phyloP scores from a whole-genome alignment of 805 yeast species.

The Hanseniaspora mollemarum region DNA sequence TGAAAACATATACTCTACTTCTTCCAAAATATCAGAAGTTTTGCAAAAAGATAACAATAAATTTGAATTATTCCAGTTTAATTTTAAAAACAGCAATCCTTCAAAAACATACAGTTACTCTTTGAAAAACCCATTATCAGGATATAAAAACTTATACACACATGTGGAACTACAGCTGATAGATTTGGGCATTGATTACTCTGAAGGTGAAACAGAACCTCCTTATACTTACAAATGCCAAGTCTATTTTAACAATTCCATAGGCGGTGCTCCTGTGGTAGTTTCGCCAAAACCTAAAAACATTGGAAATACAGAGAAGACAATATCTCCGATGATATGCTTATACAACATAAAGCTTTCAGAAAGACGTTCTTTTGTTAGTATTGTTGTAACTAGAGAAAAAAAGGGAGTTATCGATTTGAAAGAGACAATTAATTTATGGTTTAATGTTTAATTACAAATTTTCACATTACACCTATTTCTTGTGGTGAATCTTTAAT shows the following conservation, averaged over 20 bases:
- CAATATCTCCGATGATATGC: neutral
- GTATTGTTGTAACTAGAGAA: constrained; percentile 7
- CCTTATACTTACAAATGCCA: constrained; percentile 7
- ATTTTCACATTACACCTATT: neutral
- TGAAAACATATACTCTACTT: neutral
- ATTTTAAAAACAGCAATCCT: neutral
- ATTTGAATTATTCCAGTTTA: neutral
- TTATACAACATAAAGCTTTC: constrained; percentile 11
- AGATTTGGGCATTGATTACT: neutral
- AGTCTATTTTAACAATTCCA: constrained; percentile 7
- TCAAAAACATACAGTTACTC: constrained; percentile 6
- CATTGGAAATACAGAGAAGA: neutral
- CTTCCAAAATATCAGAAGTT: neutral
- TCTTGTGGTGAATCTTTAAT: neutral
- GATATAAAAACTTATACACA: constrained; percentile 4
- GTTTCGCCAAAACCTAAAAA: constrained; percentile 1
- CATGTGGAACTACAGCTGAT: neutral
- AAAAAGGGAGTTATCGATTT: neutral
- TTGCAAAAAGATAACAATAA: neutral
- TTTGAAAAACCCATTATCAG: constrained; percentile 10
- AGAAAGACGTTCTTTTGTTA: constrained; percentile 12
- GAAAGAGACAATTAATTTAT: constrained; percentile 7
- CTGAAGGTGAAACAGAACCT: neutral
- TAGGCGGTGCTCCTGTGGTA: constrained; percentile 5
- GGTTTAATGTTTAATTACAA: constrained; percentile 11